Conservation (phyloP, 192 early-diverging fungal species). For the Linnemannia elongata region DNA sequence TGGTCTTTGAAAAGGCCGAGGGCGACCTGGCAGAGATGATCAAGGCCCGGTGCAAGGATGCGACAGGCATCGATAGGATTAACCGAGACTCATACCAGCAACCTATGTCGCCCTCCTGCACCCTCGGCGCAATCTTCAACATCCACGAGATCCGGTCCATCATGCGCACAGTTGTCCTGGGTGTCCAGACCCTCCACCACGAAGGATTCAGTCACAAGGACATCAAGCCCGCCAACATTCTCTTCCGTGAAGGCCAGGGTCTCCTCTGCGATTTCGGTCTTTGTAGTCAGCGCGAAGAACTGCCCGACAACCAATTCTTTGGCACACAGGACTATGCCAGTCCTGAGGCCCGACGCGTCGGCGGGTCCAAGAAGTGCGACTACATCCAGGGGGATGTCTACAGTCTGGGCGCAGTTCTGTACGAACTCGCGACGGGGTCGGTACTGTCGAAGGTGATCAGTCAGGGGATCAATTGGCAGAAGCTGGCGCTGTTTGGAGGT, state of each 20-base stretch:
- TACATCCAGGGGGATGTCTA: constrained; percentile 46
- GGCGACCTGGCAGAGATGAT: constrained; percentile 49
- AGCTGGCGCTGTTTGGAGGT: constrained; percentile 36
- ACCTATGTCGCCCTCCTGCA: constrained; percentile 24
- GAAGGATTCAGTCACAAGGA: constrained; percentile 53
- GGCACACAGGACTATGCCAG: constrained; percentile 48
- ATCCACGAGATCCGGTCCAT: constrained; percentile 44
- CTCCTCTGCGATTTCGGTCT: constrained; percentile 51
- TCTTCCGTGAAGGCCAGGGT: constrained; percentile 20
- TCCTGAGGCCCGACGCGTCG: constrained; percentile 44
- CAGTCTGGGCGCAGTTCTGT: constrained; percentile 45
- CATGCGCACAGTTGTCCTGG: constrained; percentile 35
- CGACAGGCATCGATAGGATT: background rate
- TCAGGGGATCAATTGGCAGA: constrained; percentile 41
- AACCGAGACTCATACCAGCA: constrained; percentile 18
- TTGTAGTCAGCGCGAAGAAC: constrained; percentile 37
- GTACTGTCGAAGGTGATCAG: constrained; percentile 46
- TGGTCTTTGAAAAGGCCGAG: constrained; percentile 46
- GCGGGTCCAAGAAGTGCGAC: constrained; percentile 29
- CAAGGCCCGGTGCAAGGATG: constrained; percentile 9
- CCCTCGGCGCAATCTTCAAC: constrained; percentile 28
- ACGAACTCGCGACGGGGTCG: constrained; percentile 43
- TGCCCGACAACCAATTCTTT: constrained; percentile 53
- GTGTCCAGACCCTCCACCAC: constrained; percentile 28
- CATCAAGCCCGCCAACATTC: constrained; percentile 54